Conservation (phyloP, 2,329 filamentous ascomycete genomes). For the Trichophyton rubrum region DNA sequence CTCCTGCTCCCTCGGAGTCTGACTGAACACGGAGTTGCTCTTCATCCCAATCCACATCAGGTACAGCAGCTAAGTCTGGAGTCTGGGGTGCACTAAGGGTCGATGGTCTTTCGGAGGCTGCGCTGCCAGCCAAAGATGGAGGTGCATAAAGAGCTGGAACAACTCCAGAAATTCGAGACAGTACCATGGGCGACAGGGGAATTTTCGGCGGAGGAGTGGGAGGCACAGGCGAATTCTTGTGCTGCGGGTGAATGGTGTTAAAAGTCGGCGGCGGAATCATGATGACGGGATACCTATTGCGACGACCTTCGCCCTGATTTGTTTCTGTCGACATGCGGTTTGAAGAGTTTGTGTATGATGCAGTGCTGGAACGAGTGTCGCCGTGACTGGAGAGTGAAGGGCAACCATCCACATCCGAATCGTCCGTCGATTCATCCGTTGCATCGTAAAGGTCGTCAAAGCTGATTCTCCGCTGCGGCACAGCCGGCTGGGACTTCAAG, state of each 20-base stretch:
- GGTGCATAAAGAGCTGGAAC: conserved; percentile 66
- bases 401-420: conserved; percentile 43
- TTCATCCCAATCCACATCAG: conserved; percentile 50
- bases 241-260: conserved; percentile 44
- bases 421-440: conserved; percentile 51
- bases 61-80: conserved; percentile 52
- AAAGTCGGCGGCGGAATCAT: conserved; percentile 43
- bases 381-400: conserved; percentile 38
- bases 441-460: conserved; percentile 83
- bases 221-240: conserved; percentile 35
- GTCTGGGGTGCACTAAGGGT: conserved; percentile 73
- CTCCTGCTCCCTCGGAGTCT: conserved; percentile 22
- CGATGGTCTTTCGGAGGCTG: conserved; percentile 78
- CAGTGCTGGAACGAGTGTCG: conserved; percentile 33
- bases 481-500: background rate
- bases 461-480: conserved; percentile 28
- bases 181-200: conserved; percentile 61
- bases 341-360: conserved; percentile 6
- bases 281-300: conserved; percentile 45
- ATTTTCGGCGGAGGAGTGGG: conserved; percentile 45
- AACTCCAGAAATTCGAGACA: conserved; percentile 58
- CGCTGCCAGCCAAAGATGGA: conserved; percentile 78
- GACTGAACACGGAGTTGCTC: conserved; percentile 24
- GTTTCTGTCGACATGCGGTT: conserved; percentile 27
- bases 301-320: conserved; percentile 29